phyloP scores from a whole-genome alignment of 116 monocot genomes.

The Papilionanthe hybrid region DNA sequence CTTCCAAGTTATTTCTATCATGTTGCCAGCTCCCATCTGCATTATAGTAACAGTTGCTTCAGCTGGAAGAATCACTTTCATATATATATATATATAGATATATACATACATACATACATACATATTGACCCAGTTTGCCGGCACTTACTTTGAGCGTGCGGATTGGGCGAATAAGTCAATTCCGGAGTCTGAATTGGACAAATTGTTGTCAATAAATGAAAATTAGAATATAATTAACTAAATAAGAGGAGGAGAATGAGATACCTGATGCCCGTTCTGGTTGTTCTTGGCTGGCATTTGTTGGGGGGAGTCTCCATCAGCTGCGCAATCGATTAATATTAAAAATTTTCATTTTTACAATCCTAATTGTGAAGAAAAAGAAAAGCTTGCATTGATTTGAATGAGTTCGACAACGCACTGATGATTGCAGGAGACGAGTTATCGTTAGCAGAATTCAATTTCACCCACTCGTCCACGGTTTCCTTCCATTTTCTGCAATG shows the following conservation, averaged over 20 bases:
- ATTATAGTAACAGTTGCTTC: not conserved
- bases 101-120: no score
- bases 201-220: not conserved
- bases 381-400: not conserved
- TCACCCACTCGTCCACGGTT: slow-evolving; percentile 68
- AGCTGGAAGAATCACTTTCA: not conserved
- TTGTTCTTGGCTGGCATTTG: slow-evolving; percentile 27
- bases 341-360: slow-evolving; percentile 1
- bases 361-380: not conserved
- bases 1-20: slow-evolving; percentile 31
- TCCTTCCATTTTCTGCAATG: slow-evolving; percentile 79
- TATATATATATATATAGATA: no score
- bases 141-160: slow-evolving; percentile 32
- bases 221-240: not conserved
- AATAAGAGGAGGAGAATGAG: not conserved
- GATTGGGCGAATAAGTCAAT: slow-evolving; percentile 47
- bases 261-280: slow-evolving; percentile 27
- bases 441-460: slow-evolving; percentile 34
- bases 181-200: slow-evolving; percentile 34
- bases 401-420: slow-evolving; percentile 29
- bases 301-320: slow-evolving; percentile 61
- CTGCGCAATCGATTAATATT: slow-evolving; percentile 25
- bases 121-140: not conserved
- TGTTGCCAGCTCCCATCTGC: slow-evolving; percentile 25
- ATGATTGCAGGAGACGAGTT: slow-evolving; percentile 38